A percentile compares a stretch with the other conserved stretches of the same genome.
Evolutionary conservation across 164 flowering plant species (phyloP).

Genomic region (Nelumbo lutea): DNA sequence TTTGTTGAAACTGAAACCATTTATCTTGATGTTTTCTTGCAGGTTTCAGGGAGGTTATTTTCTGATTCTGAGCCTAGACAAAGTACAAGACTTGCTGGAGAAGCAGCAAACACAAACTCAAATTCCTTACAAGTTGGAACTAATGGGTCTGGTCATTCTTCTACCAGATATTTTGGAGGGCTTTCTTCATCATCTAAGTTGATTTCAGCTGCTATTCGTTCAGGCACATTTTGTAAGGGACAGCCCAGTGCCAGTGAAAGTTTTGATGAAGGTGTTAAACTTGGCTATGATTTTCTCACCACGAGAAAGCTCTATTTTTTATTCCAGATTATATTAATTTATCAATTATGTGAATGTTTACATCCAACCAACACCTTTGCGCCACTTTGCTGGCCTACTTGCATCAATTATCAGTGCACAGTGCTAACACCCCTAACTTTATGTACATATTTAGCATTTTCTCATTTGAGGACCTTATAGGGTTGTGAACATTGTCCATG

Average conservation of each 20-base stretch:
- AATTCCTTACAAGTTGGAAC: slow-evolving; percentile 40
- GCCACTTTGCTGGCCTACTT: too few relatives aligned
- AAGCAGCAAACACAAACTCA: slow-evolving; percentile 43
- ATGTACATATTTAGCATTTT: too few relatives aligned
- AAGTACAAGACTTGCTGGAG: slow-evolving; percentile 86
- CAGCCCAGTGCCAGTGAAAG: slow-evolving; percentile 65
- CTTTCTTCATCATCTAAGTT: slow-evolving; percentile 42
- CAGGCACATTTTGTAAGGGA: slow-evolving; percentile 67
- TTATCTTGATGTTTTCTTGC: slow-evolving; percentile 6
- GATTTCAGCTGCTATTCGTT: slow-evolving; percentile 56
- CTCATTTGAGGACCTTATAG: too few relatives aligned
- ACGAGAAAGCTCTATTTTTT: background rate
- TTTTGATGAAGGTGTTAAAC: slow-evolving; percentile 70
- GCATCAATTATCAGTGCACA: too few relatives aligned
- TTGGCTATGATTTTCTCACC: background rate
- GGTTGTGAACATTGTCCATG: too few relatives aligned
- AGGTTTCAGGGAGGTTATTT: slow-evolving; percentile 92
- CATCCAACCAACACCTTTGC: too few relatives aligned
- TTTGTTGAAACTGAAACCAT: background rate
- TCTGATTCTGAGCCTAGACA: slow-evolving; percentile 91
- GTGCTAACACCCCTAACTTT: too few relatives aligned
- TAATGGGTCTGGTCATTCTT: slow-evolving; percentile 64
- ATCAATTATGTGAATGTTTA: background rate
- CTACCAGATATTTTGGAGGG: slow-evolving; percentile 54
- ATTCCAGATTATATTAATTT: background rate